Evolutionary conservation across 495 filamentous ascomycete species (phyloP), one percentile per base, ranked within the genome.

Genomic region (Trichoderma reesei): DNA sequence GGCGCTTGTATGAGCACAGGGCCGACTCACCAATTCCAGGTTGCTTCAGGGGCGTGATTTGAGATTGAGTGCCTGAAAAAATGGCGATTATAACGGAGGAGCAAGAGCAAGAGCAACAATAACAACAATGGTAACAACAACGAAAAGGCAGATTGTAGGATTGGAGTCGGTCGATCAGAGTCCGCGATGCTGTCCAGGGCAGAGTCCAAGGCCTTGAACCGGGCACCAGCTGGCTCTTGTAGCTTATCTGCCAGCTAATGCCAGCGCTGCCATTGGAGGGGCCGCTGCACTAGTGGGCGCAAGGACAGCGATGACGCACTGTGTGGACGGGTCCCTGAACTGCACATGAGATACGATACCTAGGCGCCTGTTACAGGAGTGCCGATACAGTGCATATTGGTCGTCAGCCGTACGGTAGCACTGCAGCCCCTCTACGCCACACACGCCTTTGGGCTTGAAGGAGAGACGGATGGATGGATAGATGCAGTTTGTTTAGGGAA

Each of bases 401-500:
- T 26, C 51, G 31, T 56, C 51, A 56, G 51, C 51, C 51, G 51
- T 26, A 56, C 51, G 26, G 51, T 56, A 56, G 34, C 14, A 20
- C 20, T 9, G 26, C 18, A n/a, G 34, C 51, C 51, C 51, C 51
- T 34, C 51, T 56, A 31, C 51, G 51, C 51, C 51, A 56, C 51
- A 33, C 51, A 56, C 51, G 51, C 7, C 18, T 13, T 7, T n/a
- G 16, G 41, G 10, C 10, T 13, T 44, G 4, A 44, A 44, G 41
- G 16, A 14, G 10, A 13, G 16, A 44, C 41, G 10, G 13, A 14
- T 18, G 16, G 20, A 8, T 3, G 16, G 42, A 48, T 11, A 3
- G 38, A 39, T 39, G 38, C 11, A 11, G 11, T 11, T 39, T 11
- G 38, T 39, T 39, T 10, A 39, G 37, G n/a, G n/a, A n/a, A n/a